Conservation (phyloP, 2,329 filamentous ascomycete genomes). For the Catunica adiposa region DNA sequence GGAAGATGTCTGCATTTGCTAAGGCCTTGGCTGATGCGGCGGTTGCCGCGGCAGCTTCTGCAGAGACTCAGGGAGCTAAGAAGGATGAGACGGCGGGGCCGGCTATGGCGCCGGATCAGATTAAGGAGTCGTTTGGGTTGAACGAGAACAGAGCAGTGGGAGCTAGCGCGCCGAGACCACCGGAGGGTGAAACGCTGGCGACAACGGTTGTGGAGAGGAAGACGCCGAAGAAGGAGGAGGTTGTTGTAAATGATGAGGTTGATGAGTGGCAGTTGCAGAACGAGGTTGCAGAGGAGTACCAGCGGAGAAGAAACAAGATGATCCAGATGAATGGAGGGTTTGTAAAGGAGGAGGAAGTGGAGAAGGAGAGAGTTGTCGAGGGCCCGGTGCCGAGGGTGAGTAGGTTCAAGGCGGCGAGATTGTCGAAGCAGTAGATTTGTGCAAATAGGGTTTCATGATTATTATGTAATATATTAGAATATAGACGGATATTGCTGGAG, state of each 20-base stretch:
- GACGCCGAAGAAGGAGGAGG: conserved; percentile 16
- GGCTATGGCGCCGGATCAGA: conserved; percentile 12
- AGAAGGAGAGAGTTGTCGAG: conserved; percentile 51
- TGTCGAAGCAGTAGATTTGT: conserved; percentile 33
- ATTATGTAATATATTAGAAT: background rate
- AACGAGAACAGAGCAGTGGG: conserved; percentile 20
- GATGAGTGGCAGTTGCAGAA: conserved; percentile 52
- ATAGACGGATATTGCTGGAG: background rate
- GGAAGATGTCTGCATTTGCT: conserved; percentile 35
- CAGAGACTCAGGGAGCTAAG: background rate
- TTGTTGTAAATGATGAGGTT: conserved; percentile 16
- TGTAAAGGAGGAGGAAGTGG: conserved; percentile 50
- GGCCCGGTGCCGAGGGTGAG: conserved; percentile 49
- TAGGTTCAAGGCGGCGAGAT: conserved; percentile 55
- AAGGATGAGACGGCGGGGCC: background rate
- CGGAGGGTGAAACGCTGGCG: conserved; percentile 38
- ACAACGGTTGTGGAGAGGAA: conserved; percentile 41
- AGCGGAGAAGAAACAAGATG: conserved; percentile 64
- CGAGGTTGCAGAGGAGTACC: conserved; percentile 69
- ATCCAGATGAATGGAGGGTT: conserved; percentile 76
- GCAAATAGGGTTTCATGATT: background rate
- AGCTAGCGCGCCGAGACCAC: conserved; percentile 24
- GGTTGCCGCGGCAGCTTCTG: background rate
- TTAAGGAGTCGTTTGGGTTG: conserved; percentile 8
- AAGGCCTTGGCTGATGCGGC: conserved; percentile 20